These are phyloP conservation scores for Boletus sensibilis DNA, from an alignment of 768 basidiomycete species.

Conservation along the genomic window DNA sequence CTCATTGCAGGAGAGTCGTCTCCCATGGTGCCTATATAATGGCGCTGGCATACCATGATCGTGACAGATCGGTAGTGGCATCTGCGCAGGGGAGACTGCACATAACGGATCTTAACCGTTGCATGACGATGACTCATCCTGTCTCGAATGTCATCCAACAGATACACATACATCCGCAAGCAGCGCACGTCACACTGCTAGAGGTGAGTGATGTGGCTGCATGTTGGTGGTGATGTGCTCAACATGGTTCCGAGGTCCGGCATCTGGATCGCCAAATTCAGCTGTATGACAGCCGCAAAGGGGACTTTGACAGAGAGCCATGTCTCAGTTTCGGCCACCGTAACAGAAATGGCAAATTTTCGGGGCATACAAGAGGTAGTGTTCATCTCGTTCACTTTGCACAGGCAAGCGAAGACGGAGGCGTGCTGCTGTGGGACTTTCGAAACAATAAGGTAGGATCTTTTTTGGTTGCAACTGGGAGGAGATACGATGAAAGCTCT, in stretches of 20 bases:
- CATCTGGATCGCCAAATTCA: slow-evolving; percentile 50
- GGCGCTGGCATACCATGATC: slow-evolving; percentile 41
- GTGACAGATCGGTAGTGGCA: slow-evolving; percentile 36
- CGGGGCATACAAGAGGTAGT: slow-evolving; percentile 39
- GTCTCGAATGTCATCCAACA: slow-evolving; percentile 43
- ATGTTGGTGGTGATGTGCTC: slow-evolving; percentile 10
- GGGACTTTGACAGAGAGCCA: slow-evolving; percentile 39
- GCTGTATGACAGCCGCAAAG: slow-evolving; percentile 45
- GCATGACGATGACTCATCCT: slow-evolving; percentile 26
- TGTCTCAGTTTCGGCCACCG: slow-evolving; percentile 47
- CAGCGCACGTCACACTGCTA: slow-evolving; percentile 41
- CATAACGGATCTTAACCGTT: slow-evolving; percentile 39
- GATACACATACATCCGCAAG: slow-evolving; percentile 47
- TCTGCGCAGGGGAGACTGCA: slow-evolving; percentile 37
- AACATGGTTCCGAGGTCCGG: slow-evolving; percentile 39
- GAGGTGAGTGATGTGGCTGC: slow-evolving; percentile 41
- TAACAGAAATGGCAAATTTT: slow-evolving; percentile 22
- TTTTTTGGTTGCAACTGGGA: slow-evolving; percentile 8
- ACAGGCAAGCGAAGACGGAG: slow-evolving; percentile 45
- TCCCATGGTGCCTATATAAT: slow-evolving; percentile 31
- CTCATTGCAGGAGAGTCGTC: slow-evolving; percentile 29
- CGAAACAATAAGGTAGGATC: slow-evolving; percentile 44
- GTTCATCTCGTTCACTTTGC: slow-evolving; percentile 42
- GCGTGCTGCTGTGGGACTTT: slow-evolving; percentile 49
- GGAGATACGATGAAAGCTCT: slow-evolving; percentile 21